phyloP scores from a whole-genome alignment of 495 filamentous ascomycete genomes.

The Schizothecium vesticola region DNA sequence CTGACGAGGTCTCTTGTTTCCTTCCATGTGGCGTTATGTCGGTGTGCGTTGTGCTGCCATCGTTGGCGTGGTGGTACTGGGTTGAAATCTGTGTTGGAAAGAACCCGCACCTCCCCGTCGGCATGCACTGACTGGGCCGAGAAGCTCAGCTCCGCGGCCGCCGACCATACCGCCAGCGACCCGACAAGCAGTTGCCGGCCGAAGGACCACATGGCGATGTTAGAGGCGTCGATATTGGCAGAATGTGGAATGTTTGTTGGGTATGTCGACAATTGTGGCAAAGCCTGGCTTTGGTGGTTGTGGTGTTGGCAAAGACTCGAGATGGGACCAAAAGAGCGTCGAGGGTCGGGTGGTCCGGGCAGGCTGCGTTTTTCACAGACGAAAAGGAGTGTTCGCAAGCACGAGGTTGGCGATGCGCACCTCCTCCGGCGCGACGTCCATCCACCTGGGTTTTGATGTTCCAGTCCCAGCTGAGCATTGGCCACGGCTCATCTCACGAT shows the following conservation, averaged over 20 bases:
- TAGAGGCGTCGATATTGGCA: not conserved
- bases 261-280: not conserved
- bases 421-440: not conserved
- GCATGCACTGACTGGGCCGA: conserved; percentile 16
- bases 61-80: conserved; percentile 17
- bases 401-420: not conserved
- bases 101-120: conserved; percentile 10
- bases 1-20: conserved; percentile 13
- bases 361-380: not conserved
- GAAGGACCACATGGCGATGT: conserved; percentile 17
- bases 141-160: conserved; percentile 18
- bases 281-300: too few relatives aligned
- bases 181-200: conserved; percentile 9
- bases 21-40: not conserved
- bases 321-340: not conserved
- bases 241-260: not conserved
- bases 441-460: not conserved
- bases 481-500: not conserved
- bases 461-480: not conserved
- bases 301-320: not conserved
- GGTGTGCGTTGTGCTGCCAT: conserved; percentile 7
- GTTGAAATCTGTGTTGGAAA: conserved; percentile 14
- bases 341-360: not conserved
- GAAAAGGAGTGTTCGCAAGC: not conserved
- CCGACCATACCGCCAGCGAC: conserved; percentile 11